Conservation (phyloP, 768 basidiomycete species). For the Agrocybe pediades region DNA sequence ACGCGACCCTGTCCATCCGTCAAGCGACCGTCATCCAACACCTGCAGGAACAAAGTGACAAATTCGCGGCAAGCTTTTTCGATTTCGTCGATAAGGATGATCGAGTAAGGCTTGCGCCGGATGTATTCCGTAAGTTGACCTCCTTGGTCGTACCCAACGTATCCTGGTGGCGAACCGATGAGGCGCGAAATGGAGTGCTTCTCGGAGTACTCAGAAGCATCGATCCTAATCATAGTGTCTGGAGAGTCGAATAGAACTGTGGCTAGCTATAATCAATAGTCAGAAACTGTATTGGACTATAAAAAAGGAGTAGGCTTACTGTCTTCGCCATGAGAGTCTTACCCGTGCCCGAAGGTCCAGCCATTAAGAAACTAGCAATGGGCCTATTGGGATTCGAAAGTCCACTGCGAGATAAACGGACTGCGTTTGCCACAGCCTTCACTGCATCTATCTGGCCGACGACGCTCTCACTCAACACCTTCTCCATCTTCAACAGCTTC, state of each 20-base stretch:
- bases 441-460: constrained; percentile 93
- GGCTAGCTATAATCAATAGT: constrained; percentile 61
- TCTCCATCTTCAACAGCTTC: constrained; percentile 87
- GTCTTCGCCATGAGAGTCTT: constrained; percentile 92
- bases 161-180: constrained; percentile 75
- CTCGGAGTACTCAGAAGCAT: constrained; percentile 92
- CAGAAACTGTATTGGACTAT: not conserved
- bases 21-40: constrained; percentile 89
- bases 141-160: constrained; percentile 88
- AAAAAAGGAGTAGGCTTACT: constrained; percentile 41
- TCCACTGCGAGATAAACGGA: constrained; percentile 91
- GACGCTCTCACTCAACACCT: constrained; percentile 71
- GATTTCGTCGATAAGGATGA: constrained; percentile 85
- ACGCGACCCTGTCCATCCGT: constrained; percentile 93
- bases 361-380: constrained; percentile 91
- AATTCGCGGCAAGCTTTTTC: constrained; percentile 84
- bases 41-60: constrained; percentile 62
- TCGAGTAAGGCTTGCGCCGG: constrained; percentile 86
- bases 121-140: constrained; percentile 95
- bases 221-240: constrained; percentile 90
- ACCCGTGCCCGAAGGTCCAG: constrained; percentile 88
- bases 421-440: constrained; percentile 90
- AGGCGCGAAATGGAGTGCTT: constrained; percentile 55
- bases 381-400: constrained; percentile 86
- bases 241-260: constrained; percentile 87